Base-by-base conservation (phyloP, 2,329 filamentous ascomycete genomes). In the Xylariales sp. region DNA sequence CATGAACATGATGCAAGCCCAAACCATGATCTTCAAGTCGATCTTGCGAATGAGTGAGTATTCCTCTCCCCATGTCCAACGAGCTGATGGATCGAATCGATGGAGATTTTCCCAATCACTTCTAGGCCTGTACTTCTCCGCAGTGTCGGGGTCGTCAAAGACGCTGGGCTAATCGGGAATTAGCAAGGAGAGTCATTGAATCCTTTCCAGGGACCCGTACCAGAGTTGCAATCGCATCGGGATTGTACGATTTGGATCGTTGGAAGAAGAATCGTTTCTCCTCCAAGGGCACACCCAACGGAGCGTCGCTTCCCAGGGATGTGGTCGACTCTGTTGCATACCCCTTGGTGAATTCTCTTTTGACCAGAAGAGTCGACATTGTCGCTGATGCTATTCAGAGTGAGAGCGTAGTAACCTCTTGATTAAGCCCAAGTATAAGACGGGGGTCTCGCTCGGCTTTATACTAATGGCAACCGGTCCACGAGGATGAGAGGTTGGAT, bases 1-100 rank as follows among this genome's bases (percentile, higher is more conserved):
- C 42, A 76, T 71, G 57, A 76, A 75, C 62, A 74, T 74, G 19
- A 76, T 50, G 47, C 74, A 77, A 1, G 71, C 67, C 66, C 71
- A 77, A 0, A 69, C 40, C 64, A 69, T 69, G 43, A 73, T 70
- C 15, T 44, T 39, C 25, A 33, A 46, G 39, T 62, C 59, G 27
- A 59, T 54, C 37, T 53, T 55, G n/a, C 52, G 50, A n/a, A 60
- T 48, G 11, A 61, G 42, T 0, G 52, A 51, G 9, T 55, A 50
- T 37, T 62, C 59, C 34, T 62, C 59, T 3, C 40, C 49, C 57
- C 57, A 62, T 0, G 54, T 60, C 57, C 59, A 62, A 9, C 57
- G 51, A 9, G 53, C 57, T 6, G 48, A 48, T 0, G 59, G 59
- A 14, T 62, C 57, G 28, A 62, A 62, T 7, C 57, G 55, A 35